Conservation (phyloP, 176 grass and related monocot genomes). For the Phragmites australis region DNA sequence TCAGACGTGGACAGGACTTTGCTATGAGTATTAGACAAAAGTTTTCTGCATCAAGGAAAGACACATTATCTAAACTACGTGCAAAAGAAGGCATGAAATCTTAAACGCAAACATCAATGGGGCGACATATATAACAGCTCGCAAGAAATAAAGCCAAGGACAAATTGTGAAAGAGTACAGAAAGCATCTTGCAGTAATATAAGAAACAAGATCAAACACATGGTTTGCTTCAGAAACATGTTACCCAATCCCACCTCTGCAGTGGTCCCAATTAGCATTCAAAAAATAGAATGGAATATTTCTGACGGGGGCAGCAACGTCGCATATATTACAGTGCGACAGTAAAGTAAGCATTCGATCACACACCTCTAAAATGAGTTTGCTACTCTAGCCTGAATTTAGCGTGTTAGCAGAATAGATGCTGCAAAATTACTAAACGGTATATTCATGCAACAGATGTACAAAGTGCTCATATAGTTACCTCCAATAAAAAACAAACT, state of each 20-base stretch:
- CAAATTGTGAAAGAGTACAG: background rate
- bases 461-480: background rate
- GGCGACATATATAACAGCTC: background rate
- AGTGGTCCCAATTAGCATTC: conserved; percentile 32
- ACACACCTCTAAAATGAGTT: conserved; percentile 11
- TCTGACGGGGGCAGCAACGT: background rate
- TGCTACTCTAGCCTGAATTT: conserved; percentile 15
- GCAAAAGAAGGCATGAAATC: conserved; percentile 21
- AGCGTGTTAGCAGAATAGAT: conserved; percentile 16
- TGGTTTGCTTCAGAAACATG: conserved; percentile 1
- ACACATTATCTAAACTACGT: background rate
- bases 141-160: background rate
- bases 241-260: conserved; percentile 23
- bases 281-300: conserved; percentile 17
- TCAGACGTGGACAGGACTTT: background rate
- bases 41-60: background rate
- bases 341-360: background rate
- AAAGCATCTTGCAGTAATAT: conserved; percentile 25
- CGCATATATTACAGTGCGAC: background rate
- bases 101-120: background rate
- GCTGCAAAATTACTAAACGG: background rate
- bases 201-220: conserved; percentile 19
- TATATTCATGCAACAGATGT: background rate
- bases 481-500: conserved; percentile 2
- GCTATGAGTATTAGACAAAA: background rate